Evolutionary conservation across 1,284 basidiomycete species (phyloP).

Genomic region (Puccinia novopanici): DNA sequence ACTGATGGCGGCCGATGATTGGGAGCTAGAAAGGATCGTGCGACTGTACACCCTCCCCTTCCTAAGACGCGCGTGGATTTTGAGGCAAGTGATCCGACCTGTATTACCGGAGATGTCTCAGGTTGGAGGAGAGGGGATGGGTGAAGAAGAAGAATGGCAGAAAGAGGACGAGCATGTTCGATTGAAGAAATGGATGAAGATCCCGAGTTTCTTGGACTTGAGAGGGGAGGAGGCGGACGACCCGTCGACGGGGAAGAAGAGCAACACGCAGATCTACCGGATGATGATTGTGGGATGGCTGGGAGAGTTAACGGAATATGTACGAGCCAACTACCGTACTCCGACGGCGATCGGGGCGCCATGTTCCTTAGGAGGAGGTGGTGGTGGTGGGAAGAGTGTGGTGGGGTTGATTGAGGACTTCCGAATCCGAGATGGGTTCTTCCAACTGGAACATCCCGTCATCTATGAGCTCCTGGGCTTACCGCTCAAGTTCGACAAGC

Average conservation of each 20-base stretch:
- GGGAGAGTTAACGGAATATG: constrained; percentile 1
- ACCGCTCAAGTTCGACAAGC: constrained; percentile 76
- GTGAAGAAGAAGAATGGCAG: background rate
- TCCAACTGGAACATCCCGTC: constrained; percentile 78
- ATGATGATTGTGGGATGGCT: constrained; percentile 37
- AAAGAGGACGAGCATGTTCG: constrained; percentile 28
- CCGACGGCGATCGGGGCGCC: background rate
- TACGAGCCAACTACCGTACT: background rate
- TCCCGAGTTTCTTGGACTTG: constrained; percentile 43
- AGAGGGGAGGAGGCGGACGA: background rate
- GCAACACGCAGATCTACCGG: background rate
- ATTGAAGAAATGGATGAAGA: constrained; percentile 20
- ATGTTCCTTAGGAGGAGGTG: background rate
- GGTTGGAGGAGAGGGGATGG: background rate
- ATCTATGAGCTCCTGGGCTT: constrained; percentile 82
- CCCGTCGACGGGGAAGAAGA: background rate
- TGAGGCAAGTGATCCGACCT: constrained; percentile 63
- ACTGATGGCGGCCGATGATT: constrained; percentile 43
- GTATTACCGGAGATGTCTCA: background rate
- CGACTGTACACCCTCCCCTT: constrained; percentile 69
- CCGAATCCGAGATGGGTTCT: constrained; percentile 42
- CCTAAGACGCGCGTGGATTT: constrained; percentile 82
- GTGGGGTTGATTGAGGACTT: background rate
- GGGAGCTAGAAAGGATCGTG: constrained; percentile 37
- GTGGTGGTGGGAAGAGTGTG: background rate